A percentile compares a stretch with the other conserved stretches of the same genome.
Evolutionary conservation across 2,329 filamentous ascomycete species (phyloP).

Genomic region (Aspergillus carbonarius): DNA sequence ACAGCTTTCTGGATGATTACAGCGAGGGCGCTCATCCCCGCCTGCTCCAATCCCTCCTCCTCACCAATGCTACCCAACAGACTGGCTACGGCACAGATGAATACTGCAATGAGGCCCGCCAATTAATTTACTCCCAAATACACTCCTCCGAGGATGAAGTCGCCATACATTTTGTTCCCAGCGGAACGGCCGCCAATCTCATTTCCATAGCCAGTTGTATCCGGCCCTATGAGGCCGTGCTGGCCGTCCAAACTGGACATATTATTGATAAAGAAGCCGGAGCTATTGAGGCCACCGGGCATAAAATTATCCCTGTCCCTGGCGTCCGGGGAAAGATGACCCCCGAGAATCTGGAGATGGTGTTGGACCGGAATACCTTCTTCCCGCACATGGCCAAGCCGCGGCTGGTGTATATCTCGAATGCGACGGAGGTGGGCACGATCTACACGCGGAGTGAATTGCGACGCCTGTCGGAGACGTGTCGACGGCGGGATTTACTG

Average conservation of each 20-base stretch:
- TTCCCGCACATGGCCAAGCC: constrained; percentile 55
- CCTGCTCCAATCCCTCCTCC: constrained; percentile 49
- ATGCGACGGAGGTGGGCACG: constrained; percentile 53
- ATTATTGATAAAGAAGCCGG: constrained; percentile 53
- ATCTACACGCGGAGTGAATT: constrained; percentile 49
- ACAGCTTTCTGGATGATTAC: constrained; percentile 54
- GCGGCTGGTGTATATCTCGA: constrained; percentile 53
- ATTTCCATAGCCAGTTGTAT: constrained; percentile 55
- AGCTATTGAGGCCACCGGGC: constrained; percentile 52
- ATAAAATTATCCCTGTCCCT: constrained; percentile 53
- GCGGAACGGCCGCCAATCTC: constrained; percentile 53
- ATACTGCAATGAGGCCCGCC: constrained; percentile 45
- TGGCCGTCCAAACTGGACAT: constrained; percentile 52
- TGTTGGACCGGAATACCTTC: constrained; percentile 51
- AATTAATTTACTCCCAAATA: constrained; percentile 41
- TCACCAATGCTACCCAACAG: constrained; percentile 49
- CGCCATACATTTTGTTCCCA: constrained; percentile 53
- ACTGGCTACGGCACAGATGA: constrained; percentile 50
- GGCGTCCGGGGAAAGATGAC: constrained; percentile 52
- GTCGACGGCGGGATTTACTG: constrained; percentile 43
- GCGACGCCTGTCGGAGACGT: constrained; percentile 43
- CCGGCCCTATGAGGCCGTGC: constrained; percentile 52
- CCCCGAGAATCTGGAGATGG: constrained; percentile 42
- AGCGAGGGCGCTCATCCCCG: constrained; percentile 54
- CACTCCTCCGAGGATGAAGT: constrained; percentile 38